Evolutionary conservation across 768 basidiomycete genomes (phyloP).

Genomic region (Obba rivulosa): DNA sequence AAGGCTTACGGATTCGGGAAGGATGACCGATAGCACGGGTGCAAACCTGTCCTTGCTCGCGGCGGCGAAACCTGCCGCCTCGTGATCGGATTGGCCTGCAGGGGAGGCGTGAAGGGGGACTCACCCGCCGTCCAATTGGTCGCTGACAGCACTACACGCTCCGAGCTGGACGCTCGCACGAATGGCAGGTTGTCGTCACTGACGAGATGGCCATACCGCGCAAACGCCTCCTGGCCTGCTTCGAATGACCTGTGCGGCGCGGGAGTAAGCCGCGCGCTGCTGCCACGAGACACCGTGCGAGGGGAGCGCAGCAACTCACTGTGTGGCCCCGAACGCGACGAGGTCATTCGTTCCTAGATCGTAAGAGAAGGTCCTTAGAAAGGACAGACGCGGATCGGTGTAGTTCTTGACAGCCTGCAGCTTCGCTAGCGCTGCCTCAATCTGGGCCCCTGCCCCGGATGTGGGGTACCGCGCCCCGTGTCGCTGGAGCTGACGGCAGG

Average conservation of each 20-base stretch:
- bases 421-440: constrained; percentile 45
- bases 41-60: constrained; percentile 42
- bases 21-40: constrained; percentile 48
- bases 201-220: constrained; percentile 50
- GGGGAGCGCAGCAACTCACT: constrained; percentile 37
- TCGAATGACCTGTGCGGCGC: constrained; percentile 35
- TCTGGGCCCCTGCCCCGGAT: constrained; percentile 34
- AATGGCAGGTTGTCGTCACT: constrained; percentile 43
- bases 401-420: constrained; percentile 42
- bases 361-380: constrained; percentile 55
- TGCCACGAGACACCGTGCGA: too few relatives aligned
- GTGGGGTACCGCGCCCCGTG: constrained; percentile 82
- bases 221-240: constrained; percentile 45
- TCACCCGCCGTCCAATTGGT: constrained; percentile 65
- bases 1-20: constrained; percentile 48
- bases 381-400: constrained; percentile 42
- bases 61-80: constrained; percentile 48
- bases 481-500: constrained; percentile 54
- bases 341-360: constrained; percentile 51
- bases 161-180: constrained; percentile 43
- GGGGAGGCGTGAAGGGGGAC: neutral
- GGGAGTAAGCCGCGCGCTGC: neutral
- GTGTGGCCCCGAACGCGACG: constrained; percentile 57
- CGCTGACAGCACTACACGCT: constrained; percentile 63
- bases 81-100: neutral